A percentile compares a stretch with the other conserved stretches of the same genome.
phyloP scores from a whole-genome alignment of 2,329 filamentous ascomycete genomes.

The Aspergillus latus region DNA sequence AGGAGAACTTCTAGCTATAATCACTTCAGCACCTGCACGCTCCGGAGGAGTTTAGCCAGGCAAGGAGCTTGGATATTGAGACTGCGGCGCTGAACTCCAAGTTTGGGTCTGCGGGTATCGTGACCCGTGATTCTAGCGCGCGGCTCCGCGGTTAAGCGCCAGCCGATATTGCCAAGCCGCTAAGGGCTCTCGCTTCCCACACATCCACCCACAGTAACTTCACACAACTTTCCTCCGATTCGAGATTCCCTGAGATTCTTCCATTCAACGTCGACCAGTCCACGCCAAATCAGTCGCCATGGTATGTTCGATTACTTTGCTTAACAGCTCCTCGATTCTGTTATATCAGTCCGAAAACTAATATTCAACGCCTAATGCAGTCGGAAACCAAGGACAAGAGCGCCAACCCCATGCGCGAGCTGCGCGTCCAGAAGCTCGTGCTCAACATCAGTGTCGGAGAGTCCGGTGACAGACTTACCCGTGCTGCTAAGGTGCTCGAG shows the following conservation, averaged over 20 bases:
- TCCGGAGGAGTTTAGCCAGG: conserved; percentile 18
- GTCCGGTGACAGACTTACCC: conserved; percentile 99
- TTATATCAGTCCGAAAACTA: conserved; percentile 7
- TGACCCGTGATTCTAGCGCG: conserved; percentile 18
- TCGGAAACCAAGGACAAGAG: conserved; percentile 75
- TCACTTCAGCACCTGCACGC: conserved; percentile 19
- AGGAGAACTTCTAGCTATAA: conserved; percentile 20
- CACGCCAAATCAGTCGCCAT: conserved; percentile 48
- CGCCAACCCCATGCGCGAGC: conserved; percentile 99
- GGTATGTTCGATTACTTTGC: conserved; percentile 39
- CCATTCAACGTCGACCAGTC: conserved; percentile 40
- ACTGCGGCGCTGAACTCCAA: conserved; percentile 1
- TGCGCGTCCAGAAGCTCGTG: conserved; percentile 98
- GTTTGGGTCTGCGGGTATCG: conserved; percentile 14
- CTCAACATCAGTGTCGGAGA: conserved; percentile 99
- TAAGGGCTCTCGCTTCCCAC: conserved; percentile 41
- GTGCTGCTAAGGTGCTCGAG: conserved; percentile 99
- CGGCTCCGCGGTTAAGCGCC: conserved; percentile 29
- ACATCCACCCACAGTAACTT: conserved; percentile 39
- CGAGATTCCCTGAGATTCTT: conserved; percentile 30
- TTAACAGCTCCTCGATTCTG: conserved; percentile 8
- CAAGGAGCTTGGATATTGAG: conserved; percentile 8
- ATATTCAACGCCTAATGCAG: conserved; percentile 41
- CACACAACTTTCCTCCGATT: conserved; percentile 24
- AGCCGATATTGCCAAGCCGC: conserved; percentile 33